Evolutionary conservation across 306 rosid species (phyloP).

Genomic region (Astragalus glycyphyllos): DNA sequence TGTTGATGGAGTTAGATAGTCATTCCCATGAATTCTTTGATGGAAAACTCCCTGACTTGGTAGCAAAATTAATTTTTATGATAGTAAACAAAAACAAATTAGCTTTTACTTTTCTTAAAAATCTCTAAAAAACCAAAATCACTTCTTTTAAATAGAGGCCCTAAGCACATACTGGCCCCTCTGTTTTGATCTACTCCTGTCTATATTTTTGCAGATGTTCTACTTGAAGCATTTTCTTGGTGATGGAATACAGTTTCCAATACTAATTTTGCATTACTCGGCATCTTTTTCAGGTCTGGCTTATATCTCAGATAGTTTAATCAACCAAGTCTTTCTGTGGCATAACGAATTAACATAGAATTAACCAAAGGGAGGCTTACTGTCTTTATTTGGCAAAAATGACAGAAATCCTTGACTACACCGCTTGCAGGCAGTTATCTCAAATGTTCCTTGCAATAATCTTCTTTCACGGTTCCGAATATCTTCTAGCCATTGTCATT

Average conservation of each 20-base stretch:
- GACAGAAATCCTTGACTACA: constrained; percentile 63
- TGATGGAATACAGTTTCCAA: constrained; percentile 20
- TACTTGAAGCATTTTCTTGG: constrained; percentile 42
- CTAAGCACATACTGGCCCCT: neutral
- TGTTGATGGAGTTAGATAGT: no score
- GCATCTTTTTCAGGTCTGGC: constrained; percentile 52
- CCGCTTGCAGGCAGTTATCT: constrained; percentile 70
- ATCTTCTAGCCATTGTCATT: constrained; percentile 61
- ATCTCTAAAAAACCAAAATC: no score
- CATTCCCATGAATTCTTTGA: no score
- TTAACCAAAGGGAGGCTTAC: constrained; percentile 24
- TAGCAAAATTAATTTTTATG: no score
- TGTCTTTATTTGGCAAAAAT: constrained; percentile 53
- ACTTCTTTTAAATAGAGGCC: no score
- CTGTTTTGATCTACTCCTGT: neutral
- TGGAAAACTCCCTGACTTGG: no score
- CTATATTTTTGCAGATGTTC: constrained; percentile 36
- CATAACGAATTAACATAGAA: constrained; percentile 26
- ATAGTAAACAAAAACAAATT: no score
- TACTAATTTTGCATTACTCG: constrained; percentile 31
- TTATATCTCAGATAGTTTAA: constrained; percentile 30
- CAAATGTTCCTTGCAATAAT: constrained; percentile 63
- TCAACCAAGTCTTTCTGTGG: constrained; percentile 42
- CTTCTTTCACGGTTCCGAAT: constrained; percentile 86
- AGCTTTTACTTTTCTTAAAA: no score